These are phyloP conservation scores for Schwanniomyces polymorphus DNA, from an alignment of 805 yeast species.

Conservation along the genomic window DNA sequence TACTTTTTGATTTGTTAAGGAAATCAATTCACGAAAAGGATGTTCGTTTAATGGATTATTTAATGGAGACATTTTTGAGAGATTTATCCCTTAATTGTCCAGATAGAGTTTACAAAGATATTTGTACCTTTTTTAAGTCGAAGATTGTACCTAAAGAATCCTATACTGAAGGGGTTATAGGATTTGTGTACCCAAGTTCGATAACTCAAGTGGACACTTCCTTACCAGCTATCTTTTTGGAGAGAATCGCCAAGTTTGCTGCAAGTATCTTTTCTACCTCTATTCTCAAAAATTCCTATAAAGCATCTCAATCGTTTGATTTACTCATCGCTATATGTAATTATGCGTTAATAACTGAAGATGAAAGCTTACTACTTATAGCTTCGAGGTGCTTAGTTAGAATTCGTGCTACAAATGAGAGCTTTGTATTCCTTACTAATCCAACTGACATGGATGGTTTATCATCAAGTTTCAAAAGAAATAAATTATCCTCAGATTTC, in stretches of 20 bases:
- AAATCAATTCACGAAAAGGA: slow-evolving; percentile 29
- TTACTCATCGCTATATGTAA: slow-evolving; percentile 36
- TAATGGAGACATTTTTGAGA: slow-evolving; percentile 25
- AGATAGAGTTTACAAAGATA: slow-evolving; percentile 12
- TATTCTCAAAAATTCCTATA: slow-evolving; percentile 18
- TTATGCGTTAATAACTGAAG: slow-evolving; percentile 30
- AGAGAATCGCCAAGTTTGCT: slow-evolving; percentile 22
- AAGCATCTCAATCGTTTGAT: slow-evolving; percentile 28
- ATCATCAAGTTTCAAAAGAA: slow-evolving; percentile 58
- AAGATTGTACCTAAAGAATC: slow-evolving; percentile 2
- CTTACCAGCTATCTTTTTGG: slow-evolving; percentile 10
- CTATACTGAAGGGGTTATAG: slow-evolving; percentile 17
- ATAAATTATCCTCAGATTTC: slow-evolving; percentile 27
- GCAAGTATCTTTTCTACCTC: slow-evolving; percentile 24
- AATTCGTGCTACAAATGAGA: slow-evolving; percentile 48
- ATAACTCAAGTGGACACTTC: slow-evolving; percentile 13
- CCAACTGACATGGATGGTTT: slow-evolving; percentile 68
- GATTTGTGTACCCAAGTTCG: slow-evolving; percentile 26
- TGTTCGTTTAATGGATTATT: slow-evolving; percentile 27
- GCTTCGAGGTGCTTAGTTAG: slow-evolving; percentile 54
- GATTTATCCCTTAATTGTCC: slow-evolving; percentile 18
- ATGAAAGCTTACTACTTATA: slow-evolving; percentile 42
- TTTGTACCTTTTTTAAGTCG: slow-evolving; percentile 10
- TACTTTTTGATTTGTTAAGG: slow-evolving; percentile 31
- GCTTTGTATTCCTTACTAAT: slow-evolving; percentile 46